Evolutionary conservation across 768 basidiomycete genomes (phyloP).

Genomic region (Tricholomella constricta): DNA sequence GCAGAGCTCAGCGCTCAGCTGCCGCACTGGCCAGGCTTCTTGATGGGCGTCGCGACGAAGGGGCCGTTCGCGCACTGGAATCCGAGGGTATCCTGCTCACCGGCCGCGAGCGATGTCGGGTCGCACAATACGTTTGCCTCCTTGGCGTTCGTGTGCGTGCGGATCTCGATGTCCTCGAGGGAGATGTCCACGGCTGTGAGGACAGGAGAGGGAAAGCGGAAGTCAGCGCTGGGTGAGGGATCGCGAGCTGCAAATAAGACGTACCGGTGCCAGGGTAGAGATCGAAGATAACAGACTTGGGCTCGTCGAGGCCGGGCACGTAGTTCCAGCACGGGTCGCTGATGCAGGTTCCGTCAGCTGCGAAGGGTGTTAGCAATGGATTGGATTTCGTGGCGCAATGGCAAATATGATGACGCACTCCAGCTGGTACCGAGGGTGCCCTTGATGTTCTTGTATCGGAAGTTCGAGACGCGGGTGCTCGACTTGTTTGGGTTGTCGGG

Average conservation of each 20-base stretch:
- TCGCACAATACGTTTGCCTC: constrained; percentile 34
- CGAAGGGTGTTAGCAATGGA: too few relatives aligned
- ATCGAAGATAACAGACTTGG: constrained; percentile 38
- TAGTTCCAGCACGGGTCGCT: constrained; percentile 42
- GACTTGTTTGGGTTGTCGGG: constrained; percentile 33
- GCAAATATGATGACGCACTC: too few relatives aligned
- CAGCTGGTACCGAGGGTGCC: constrained; percentile 35
- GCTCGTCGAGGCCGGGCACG: constrained; percentile 33
- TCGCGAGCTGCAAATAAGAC: neutral
- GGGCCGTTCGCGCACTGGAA: constrained; percentile 34
- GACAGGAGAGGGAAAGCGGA: too few relatives aligned
- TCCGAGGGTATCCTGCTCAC: constrained; percentile 31
- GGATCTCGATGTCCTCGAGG: constrained; percentile 28
- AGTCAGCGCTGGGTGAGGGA: too few relatives aligned
- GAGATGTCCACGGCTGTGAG: constrained; percentile 28
- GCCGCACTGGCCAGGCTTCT: too few relatives aligned
- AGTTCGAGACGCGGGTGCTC: constrained; percentile 36
- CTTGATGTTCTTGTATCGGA: constrained; percentile 37
- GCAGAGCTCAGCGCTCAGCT: too few relatives aligned
- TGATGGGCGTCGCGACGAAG: constrained; percentile 12
- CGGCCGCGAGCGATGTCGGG: constrained; percentile 26
- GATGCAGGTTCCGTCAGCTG: constrained; percentile 42
- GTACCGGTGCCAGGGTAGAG: neutral
- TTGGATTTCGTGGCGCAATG: too few relatives aligned
- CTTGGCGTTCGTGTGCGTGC: constrained; percentile 23